These are phyloP conservation scores for Erythrobasidium yunnanense DNA, from an alignment of 768 basidiomycete species.

Conservation along the genomic window DNA sequence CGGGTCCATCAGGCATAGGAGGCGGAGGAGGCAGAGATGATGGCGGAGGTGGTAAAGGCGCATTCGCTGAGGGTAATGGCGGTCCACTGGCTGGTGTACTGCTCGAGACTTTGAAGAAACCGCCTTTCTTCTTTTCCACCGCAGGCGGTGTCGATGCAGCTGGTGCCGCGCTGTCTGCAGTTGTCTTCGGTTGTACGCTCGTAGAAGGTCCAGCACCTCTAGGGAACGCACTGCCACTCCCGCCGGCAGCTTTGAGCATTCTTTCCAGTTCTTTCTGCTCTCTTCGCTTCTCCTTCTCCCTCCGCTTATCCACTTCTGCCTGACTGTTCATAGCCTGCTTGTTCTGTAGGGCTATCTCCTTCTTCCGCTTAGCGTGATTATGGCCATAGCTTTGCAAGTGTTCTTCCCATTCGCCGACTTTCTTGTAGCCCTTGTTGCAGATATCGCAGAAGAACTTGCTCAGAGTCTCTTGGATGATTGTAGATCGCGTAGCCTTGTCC, in stretches of 20 bases:
- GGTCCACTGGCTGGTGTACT: neutral
- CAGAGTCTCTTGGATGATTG: slow-evolving; percentile 7
- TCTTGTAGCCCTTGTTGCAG: slow-evolving; percentile 24
- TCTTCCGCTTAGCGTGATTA: slow-evolving; percentile 25
- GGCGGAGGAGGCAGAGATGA: slow-evolving; percentile 8
- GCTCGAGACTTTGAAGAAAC: slow-evolving; percentile 12
- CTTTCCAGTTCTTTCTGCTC: slow-evolving; percentile 27
- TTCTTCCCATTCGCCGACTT: slow-evolving; percentile 21
- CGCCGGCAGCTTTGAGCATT: slow-evolving; percentile 18
- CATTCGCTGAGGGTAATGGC: neutral
- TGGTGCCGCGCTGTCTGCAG: neutral
- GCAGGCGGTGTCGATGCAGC: neutral
- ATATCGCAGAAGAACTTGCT: slow-evolving; percentile 25
- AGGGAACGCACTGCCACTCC: neutral
- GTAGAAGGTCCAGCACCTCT: neutral
- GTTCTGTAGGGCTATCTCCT: slow-evolving; percentile 19
- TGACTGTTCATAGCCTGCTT: neutral
- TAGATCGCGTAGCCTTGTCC: neutral
- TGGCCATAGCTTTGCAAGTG: slow-evolving; percentile 24
- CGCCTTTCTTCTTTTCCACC: slow-evolving; percentile 18
- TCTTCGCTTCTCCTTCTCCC: slow-evolving; percentile 24
- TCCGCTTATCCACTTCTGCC: slow-evolving; percentile 19
- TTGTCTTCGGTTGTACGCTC: neutral
- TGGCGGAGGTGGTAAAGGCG: neutral
- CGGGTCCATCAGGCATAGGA: neutral